Conservation (phyloP, 306 rosid genomes). For the Cyamopsis tetragonoloba region DNA sequence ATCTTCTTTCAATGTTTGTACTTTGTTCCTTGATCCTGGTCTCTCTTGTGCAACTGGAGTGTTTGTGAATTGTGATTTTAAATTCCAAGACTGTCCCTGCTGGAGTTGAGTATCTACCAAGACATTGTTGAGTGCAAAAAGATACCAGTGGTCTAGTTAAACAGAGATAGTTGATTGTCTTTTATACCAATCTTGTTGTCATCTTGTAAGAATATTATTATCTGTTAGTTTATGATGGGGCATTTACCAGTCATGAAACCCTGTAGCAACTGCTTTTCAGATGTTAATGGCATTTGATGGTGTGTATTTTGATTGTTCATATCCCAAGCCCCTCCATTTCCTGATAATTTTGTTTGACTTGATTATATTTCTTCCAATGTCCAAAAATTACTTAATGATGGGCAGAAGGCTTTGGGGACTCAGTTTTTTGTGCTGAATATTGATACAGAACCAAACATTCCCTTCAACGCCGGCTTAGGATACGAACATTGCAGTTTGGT, state of each 20-base stretch:
- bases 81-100: not conserved
- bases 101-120: not conserved
- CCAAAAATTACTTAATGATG: conserved; percentile 25
- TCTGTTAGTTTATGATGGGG: conserved; percentile 11
- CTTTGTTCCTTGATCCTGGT: conserved; percentile 3
- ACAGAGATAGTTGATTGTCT: not conserved
- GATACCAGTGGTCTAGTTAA: not conserved
- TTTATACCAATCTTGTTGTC: not conserved
- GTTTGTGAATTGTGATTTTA: not conserved
- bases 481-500: conserved; percentile 78
- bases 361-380: not conserved
- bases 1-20: conserved; percentile 11
- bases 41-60: not conserved
- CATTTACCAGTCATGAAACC: not conserved
- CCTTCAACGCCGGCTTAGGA: conserved; percentile 78
- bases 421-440: conserved; percentile 25
- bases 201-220: not conserved
- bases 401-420: conserved; percentile 22
- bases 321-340: not conserved
- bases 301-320: not conserved
- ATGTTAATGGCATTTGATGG: conserved; percentile 3
- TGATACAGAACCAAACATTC: conserved; percentile 64
- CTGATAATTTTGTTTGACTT: conserved; percentile 10
- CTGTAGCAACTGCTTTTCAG: not conserved
- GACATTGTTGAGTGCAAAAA: not conserved